Conservation (phyloP, 2,329 filamentous ascomycete species). For the Chalara sp. region DNA sequence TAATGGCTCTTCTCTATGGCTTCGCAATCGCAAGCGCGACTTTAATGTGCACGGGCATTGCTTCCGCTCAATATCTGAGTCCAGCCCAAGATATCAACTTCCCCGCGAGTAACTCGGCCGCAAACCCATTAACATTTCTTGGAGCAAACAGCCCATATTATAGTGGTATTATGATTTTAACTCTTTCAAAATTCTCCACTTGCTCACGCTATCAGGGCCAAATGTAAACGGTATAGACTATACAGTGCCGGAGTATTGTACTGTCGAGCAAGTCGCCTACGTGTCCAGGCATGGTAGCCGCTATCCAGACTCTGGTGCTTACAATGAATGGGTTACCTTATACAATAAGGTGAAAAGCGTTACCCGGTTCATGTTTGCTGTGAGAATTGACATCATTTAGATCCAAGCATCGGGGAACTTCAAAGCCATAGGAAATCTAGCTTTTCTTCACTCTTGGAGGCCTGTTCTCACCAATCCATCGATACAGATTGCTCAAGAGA, state of each 20-base stretch:
- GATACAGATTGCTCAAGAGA: slow-evolving; percentile 51
- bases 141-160: slow-evolving; percentile 49
- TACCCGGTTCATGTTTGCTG: slow-evolving; percentile 3
- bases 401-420: slow-evolving; percentile 45
- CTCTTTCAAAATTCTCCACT: neutral
- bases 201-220: slow-evolving; percentile 34
- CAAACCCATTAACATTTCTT: slow-evolving; percentile 39
- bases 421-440: slow-evolving; percentile 43
- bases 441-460: slow-evolving; percentile 52
- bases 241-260: slow-evolving; percentile 47
- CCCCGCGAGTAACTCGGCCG: slow-evolving; percentile 26
- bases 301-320: slow-evolving; percentile 55
- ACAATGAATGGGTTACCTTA: slow-evolving; percentile 47
- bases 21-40: too few species aligned
- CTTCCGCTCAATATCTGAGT: slow-evolving; percentile 9
- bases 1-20: too few species aligned
- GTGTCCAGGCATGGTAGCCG: slow-evolving; percentile 55
- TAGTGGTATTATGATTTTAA: slow-evolving; percentile 32
- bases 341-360: slow-evolving; percentile 29
- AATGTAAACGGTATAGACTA: slow-evolving; percentile 49
- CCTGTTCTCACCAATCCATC: slow-evolving; percentile 47
- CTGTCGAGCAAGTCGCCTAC: slow-evolving; percentile 54
- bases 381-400: slow-evolving; percentile 25
- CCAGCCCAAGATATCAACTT: slow-evolving; percentile 28
- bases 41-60: too few species aligned